Evolutionary conservation across 23 red algal species (phyloP).

Genomic region (Gracilaria gracilis): DNA sequence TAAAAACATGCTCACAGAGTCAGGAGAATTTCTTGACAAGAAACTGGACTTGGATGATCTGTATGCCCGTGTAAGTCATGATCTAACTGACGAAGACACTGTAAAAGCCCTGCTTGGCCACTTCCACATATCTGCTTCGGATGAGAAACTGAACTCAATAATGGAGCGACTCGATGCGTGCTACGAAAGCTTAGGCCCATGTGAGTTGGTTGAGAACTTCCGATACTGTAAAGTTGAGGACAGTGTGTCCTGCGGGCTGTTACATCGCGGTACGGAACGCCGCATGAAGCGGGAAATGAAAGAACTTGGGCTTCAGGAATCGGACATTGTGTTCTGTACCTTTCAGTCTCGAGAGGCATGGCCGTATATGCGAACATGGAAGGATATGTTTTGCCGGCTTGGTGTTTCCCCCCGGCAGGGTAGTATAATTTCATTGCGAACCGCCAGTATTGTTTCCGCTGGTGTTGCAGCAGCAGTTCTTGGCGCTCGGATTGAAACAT

Average conservation of each 20-base stretch:
- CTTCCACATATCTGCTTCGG: not conserved
- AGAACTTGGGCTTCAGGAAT: constrained; percentile 1
- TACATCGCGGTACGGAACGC: constrained; percentile 31
- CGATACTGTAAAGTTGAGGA: not conserved
- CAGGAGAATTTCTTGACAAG: not conserved
- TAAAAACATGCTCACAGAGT: not conserved
- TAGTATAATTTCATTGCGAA: constrained; percentile 1
- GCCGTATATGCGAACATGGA: constrained; percentile 55
- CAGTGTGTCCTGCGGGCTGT: not conserved
- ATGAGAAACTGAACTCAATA: not conserved
- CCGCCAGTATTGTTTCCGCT: not conserved
- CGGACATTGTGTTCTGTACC: not conserved
- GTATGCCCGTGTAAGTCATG: constrained; percentile 2
- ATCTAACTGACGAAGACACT: constrained; percentile 39
- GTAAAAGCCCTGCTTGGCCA: constrained; percentile 4
- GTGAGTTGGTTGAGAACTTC: constrained; percentile 11
- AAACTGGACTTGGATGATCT: constrained; percentile 4
- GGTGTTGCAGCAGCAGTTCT: constrained; percentile 30
- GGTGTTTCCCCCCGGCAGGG: constrained; percentile 43
- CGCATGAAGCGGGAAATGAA: constrained; percentile 39
- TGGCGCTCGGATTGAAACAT: not conserved
- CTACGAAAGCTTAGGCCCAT: constrained; percentile 3
- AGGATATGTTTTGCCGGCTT: constrained; percentile 47
- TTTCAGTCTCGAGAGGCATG: constrained; percentile 18
- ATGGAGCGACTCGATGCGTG: constrained; percentile 28